Base-by-base conservation (phyloP, 257 asterid species). In the Salvia miltiorrhiza region DNA sequence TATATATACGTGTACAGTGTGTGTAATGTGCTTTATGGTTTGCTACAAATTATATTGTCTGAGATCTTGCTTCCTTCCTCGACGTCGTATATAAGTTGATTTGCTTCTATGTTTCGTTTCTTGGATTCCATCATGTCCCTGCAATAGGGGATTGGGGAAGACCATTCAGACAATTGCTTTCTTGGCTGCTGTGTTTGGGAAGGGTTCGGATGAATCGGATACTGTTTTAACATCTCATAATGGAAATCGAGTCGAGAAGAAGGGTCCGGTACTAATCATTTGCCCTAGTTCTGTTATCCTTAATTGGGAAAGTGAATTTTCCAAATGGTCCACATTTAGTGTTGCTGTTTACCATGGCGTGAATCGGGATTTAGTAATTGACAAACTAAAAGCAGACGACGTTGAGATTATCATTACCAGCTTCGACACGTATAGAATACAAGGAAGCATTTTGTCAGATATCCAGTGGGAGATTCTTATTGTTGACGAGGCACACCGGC, bases 161-260 rank as follows among this genome's bases (percentile, higher is more conserved):
- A 93, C 99, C 58, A 90, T 93, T 77, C 99, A 93, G 76, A 80
- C 96, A 63, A 93, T 93, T 73, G 96, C 96, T 67, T 87, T 93
- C 78, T 74, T 93, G 82, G 89, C 97, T 79, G 97, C 99, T 47
- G 94, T 93, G 17, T 93, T 44, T 69, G 84, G 82, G 43, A 90
- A 90, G 79, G 93, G 73, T 63, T 80, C 81, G 20, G 96, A 88
- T 28, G 93, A 73, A 60, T 80, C 81, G n/a, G 96, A 88, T 28
- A 32, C 67, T 8, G 83, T 80, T 64, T 67, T 69, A 68, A 70
- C 70, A 32, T 69, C 81, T 47, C 59, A 28, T 39, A 60, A 58
- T 49, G 79, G 72, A 59, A 79, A 67, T 24, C 63, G 48, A 21
- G 55, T 47, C 10, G 69, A 71, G 28, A 87, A 66, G 67, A 87